A percentile compares a stretch with the other conserved stretches of the same genome.
phyloP scores from a whole-genome alignment of 768 basidiomycete species.

The Panaeolus cyanescens region DNA sequence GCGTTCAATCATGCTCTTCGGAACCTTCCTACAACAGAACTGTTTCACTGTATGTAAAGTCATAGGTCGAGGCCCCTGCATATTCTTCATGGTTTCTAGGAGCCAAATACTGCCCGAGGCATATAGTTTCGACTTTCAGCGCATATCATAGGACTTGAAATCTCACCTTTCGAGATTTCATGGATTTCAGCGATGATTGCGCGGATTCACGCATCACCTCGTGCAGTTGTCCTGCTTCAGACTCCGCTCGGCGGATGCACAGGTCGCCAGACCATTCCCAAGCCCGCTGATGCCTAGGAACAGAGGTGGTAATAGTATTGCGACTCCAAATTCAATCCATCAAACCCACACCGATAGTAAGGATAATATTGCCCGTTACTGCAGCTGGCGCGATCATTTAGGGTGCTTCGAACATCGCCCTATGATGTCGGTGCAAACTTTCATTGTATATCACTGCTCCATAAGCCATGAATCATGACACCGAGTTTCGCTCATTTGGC shows the following conservation, averaged over 20 bases:
- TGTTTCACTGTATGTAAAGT: background rate
- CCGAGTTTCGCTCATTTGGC: background rate
- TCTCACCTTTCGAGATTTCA: background rate
- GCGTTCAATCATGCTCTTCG: background rate
- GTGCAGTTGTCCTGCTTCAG: background rate
- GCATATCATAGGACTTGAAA: background rate
- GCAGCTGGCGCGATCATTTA: background rate
- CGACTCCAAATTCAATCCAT: background rate
- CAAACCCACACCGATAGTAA: background rate
- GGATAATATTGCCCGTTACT: background rate
- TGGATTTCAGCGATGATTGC: background rate
- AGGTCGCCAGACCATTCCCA: background rate
- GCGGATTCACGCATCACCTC: background rate
- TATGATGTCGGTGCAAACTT: background rate
- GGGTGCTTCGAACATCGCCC: background rate
- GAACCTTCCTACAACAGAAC: background rate
- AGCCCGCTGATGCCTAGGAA: background rate
- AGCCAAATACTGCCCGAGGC: background rate
- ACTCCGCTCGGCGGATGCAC: background rate
- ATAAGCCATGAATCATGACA: background rate
- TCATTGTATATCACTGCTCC: background rate
- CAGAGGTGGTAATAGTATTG: background rate
- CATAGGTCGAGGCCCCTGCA: background rate
- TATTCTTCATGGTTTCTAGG: background rate
- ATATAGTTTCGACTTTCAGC: background rate